A percentile compares a stretch with the other conserved stretches of the same genome.
phyloP scores from a whole-genome alignment of 2,329 filamentous ascomycete genomes.

The Aspergillus alliaceus region DNA sequence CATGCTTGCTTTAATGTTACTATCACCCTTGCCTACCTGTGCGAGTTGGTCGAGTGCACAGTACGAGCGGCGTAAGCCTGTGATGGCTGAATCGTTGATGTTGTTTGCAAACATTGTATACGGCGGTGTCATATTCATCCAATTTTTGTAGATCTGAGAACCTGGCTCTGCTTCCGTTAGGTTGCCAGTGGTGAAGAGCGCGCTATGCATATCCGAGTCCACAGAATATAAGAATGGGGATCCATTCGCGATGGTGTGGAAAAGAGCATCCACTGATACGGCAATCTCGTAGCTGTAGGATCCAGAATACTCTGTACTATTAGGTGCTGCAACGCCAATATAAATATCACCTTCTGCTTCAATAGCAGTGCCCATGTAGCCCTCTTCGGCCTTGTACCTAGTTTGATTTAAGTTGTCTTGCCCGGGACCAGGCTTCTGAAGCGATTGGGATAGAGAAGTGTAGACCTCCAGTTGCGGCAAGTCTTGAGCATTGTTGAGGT shows the following conservation, averaged over 20 bases:
- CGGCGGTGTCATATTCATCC: constrained; percentile 61
- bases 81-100: constrained; percentile 57
- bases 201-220: constrained; percentile 78
- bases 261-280: constrained; percentile 75
- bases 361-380: constrained; percentile 66
- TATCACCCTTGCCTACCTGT: constrained; percentile 62
- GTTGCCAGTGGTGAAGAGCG: constrained; percentile 76
- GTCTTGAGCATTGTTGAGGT: constrained; percentile 36
- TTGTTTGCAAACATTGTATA: constrained; percentile 78
- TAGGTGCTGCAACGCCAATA: constrained; percentile 72
- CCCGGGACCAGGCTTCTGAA: constrained; percentile 67
- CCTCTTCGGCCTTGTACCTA: constrained; percentile 59
- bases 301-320: constrained; percentile 62
- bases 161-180: constrained; percentile 52
- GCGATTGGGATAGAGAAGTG: constrained; percentile 65
- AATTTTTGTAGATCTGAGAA: constrained; percentile 52
- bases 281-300: constrained; percentile 80
- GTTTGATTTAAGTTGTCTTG: constrained; percentile 43
- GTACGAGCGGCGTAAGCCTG: constrained; percentile 74
- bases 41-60: constrained; percentile 74
- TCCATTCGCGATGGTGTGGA: constrained; percentile 59
- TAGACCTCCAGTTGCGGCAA: constrained; percentile 77
- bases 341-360: constrained; percentile 68
- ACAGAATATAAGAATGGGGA: constrained; percentile 69
- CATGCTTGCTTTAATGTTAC: constrained; percentile 62